Percentiles rank a stretch among this genome's conserved stretches.
phyloP scores from a whole-genome alignment of 2,329 filamentous ascomycete species.

The Alternaria arborescens region DNA sequence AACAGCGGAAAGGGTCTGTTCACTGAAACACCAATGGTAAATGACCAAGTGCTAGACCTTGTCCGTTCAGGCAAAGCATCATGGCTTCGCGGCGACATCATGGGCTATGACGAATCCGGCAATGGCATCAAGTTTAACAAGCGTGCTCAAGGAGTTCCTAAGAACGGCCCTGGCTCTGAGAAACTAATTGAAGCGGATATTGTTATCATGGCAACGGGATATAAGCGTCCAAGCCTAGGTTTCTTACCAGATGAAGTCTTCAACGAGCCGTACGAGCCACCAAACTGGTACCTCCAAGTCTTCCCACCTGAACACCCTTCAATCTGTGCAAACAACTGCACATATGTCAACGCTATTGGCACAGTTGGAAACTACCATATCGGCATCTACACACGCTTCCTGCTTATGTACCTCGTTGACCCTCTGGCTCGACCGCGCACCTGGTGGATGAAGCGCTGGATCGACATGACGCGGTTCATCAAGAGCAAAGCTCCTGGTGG shows the following conservation, averaged over 20 bases:
- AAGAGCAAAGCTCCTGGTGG: conserved; percentile 72
- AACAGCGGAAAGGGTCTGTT: conserved; percentile 73
- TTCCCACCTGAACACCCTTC: conserved; percentile 79
- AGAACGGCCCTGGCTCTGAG: conserved; percentile 75
- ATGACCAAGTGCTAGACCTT: conserved; percentile 79
- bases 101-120: conserved; percentile 69
- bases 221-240: conserved; percentile 73
- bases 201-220: conserved; percentile 85
- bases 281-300: conserved; percentile 88
- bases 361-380: conserved; percentile 89
- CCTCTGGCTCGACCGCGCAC: conserved; percentile 75
- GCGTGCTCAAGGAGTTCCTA: conserved; percentile 74
- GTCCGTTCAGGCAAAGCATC: conserved; percentile 75
- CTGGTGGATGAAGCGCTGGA: conserved; percentile 84
- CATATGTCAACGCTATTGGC: conserved; percentile 81
- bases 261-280: conserved; percentile 75
- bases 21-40: conserved; percentile 86
- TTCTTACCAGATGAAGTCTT: conserved; percentile 81
- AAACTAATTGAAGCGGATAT: conserved; percentile 76
- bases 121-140: conserved; percentile 75
- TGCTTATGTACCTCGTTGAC: conserved; percentile 86
- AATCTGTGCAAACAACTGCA: conserved; percentile 84
- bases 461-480: conserved; percentile 79
- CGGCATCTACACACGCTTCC: conserved; percentile 84
- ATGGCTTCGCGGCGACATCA: conserved; percentile 84